Evolutionary conservation across 2,329 filamentous ascomycete genomes (phyloP), one percentile per base, ranked within the genome.

Genomic region (Ophiosphaerella herpotricha): DNA sequence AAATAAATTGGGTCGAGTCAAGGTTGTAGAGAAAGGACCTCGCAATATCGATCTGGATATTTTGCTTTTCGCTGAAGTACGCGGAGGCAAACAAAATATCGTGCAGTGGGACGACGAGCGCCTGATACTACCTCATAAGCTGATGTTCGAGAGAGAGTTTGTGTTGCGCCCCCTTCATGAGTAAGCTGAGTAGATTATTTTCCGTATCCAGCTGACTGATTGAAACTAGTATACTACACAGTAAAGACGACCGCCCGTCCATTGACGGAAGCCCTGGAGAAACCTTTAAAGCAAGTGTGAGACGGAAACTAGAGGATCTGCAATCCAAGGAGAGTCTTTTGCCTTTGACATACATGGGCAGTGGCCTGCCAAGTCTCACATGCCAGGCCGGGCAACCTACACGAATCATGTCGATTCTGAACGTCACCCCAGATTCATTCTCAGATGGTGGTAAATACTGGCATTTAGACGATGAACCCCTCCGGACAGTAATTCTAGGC

Each of bases 31-130:
- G 65, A 99, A 99, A 70, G 94, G 94, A 0, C 94, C 94, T 1
- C 84, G 94, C 24, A 96, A 91, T 67, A 96, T 99, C 54, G 94
- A 99, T 67, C 79, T 99, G 12, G 94, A 99, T 67, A 91, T 99
- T 39, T 77, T 97, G 14, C 57, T 97, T 1, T 97, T 96, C 67
- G 87, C 34, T 8, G 32, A 24, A 21, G 18, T 12, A 23, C 11
- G 14, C 16, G 34, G 38, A 7, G 39, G 39, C 8, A 14, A 11
- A 32, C 12, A 16, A 6, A 33, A 39, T n/a, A 21, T 48, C 12
- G 39, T 48, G 12, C 16, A 42, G 5, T 48, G 46, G 46, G 23
- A 48, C 13, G 81, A 90, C 57, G 83, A 88, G 36, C 84, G 91
- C 16, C 83, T 99, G n/a, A 87, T 81, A 23, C 80, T 99, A 24